A percentile compares a stretch with the other conserved stretches of the same genome.
Conservation (phyloP, 192 early-diverging fungal genomes). For the Coemansia sp. region DNA sequence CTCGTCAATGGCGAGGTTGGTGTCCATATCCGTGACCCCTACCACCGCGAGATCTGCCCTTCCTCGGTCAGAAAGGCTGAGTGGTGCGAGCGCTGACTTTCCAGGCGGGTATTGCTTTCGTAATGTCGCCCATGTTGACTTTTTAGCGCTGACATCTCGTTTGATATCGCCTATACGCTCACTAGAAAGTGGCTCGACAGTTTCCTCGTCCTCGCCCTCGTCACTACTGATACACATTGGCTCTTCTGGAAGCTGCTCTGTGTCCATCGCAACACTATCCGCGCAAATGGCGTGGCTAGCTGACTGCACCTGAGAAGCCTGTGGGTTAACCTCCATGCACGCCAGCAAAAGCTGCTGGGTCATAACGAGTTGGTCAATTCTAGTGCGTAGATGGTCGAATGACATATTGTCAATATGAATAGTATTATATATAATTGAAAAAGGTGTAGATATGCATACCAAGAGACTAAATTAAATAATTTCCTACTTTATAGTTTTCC, state of each 20-base stretch:
- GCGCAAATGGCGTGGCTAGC: not conserved
- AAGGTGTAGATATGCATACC: not conserved
- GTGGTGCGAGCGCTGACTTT: not conserved
- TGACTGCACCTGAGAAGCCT: not conserved
- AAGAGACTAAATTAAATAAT: too few relatives aligned
- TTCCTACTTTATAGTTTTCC: too few relatives aligned
- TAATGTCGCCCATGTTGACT: not conserved
- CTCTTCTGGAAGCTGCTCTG: not conserved
- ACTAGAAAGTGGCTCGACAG: not conserved
- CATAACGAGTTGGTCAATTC: not conserved
- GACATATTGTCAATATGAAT: not conserved
- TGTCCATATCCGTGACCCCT: not conserved
- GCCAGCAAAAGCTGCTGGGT: too few relatives aligned
- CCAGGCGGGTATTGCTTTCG: not conserved
- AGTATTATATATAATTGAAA: too few relatives aligned
- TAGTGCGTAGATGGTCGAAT: not conserved
- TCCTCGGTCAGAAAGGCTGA: not conserved
- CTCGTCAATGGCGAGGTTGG: not conserved
- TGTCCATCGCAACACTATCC: not conserved
- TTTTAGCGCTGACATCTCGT: not conserved
- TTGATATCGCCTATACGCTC: not conserved
- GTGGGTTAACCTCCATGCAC: too few relatives aligned
- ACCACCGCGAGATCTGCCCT: not conserved
- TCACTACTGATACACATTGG: not conserved
- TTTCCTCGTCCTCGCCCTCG: not conserved